These are phyloP conservation scores for Multifurca ochricompacta DNA, from an alignment of 768 basidiomycete genomes.

Conservation along the genomic window DNA sequence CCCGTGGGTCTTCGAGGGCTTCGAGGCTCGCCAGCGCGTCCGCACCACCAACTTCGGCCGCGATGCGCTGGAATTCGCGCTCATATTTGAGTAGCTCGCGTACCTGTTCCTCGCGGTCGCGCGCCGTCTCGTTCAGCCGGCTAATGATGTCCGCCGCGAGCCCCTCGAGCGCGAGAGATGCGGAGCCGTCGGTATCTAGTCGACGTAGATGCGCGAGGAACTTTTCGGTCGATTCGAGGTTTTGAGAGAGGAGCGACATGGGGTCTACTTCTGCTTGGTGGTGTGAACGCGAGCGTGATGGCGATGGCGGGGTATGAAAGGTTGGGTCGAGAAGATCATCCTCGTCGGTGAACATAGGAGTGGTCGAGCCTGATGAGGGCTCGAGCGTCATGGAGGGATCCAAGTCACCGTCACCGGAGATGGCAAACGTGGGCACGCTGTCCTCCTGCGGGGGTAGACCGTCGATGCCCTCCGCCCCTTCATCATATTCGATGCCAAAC, in stretches of 20 bases:
- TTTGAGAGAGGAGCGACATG: slow-evolving; percentile 63
- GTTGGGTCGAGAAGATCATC: slow-evolving; percentile 36
- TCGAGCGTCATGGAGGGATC: slow-evolving; percentile 20
- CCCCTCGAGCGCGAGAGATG: slow-evolving; percentile 43
- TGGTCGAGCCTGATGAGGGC: neutral
- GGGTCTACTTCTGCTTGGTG: slow-evolving; percentile 46
- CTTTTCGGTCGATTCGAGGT: slow-evolving; percentile 69
- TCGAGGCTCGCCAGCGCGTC: slow-evolving; percentile 68
- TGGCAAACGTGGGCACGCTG: slow-evolving; percentile 29
- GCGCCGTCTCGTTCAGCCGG: slow-evolving; percentile 63
- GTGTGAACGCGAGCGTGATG: slow-evolving; percentile 23
- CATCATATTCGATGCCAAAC: slow-evolving; percentile 85
- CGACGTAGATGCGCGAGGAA: slow-evolving; percentile 67
- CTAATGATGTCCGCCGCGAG: slow-evolving; percentile 73
- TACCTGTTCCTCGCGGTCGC: slow-evolving; percentile 74
- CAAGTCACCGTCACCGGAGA: slow-evolving; percentile 27
- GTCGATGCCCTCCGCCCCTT: slow-evolving; percentile 78
- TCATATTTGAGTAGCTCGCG: slow-evolving; percentile 73
- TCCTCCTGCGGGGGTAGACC: slow-evolving; percentile 22
- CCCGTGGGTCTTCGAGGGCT: slow-evolving; percentile 39
- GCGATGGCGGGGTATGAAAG: slow-evolving; percentile 32
- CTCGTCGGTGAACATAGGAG: slow-evolving; percentile 23
- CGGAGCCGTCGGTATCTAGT: slow-evolving; percentile 47
- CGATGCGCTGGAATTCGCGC: slow-evolving; percentile 70
- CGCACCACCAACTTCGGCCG: slow-evolving; percentile 66